Base-by-base conservation (phyloP, 1,284 basidiomycete genomes). In the Baeospora myosura region DNA sequence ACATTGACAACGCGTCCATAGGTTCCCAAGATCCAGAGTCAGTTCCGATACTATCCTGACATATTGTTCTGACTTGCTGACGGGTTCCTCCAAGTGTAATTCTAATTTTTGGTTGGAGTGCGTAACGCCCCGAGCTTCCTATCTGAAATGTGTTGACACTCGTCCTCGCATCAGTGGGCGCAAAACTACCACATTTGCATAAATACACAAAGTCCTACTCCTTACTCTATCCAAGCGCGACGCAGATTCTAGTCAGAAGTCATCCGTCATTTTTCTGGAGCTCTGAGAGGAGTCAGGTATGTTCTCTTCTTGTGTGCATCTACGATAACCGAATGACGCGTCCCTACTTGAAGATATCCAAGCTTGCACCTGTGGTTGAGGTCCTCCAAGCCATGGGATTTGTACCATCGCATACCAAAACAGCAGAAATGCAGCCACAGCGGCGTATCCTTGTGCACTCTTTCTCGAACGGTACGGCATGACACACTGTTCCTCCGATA, bases 61-160 rank as follows among this genome's bases (percentile, higher is more conserved):
- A 4, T 14, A 26, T 42, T 39, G 10, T 25, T 36, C 11, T 18
- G 30, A 34, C 35, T 43, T 21, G 31, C 42, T 25, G 41, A 18
- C 28, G 34, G 32, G 29, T 38, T 18, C 26, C 22, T 16, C 29
- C 20, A 4, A 74, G 70, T 3, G 49, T 72, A 4, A 64, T 75
- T 29, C 44, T 72, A 6, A 59, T 72, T 10, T 74, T 72, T 44
- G 71, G 71, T 31, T 76, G 74, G 73, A 71, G 72, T 74, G 42
- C 22, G 61, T 51, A n/a, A 6, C 14, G 11, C 12, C 18, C 2
- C 24, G 11, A 12, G 14, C 21, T 26, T 24, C 22, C 46, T 49
- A 11, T 21, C 38, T 32, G n/a, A 7, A 14, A 41, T 35, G 41
- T 49, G 26, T 52, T 17, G 17, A 23, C 25, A 21, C 18, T 18